These are phyloP conservation scores for Hirsutella minnesotensis DNA, from an alignment of 2,329 filamentous ascomycete genomes.

Conservation along the genomic window DNA sequence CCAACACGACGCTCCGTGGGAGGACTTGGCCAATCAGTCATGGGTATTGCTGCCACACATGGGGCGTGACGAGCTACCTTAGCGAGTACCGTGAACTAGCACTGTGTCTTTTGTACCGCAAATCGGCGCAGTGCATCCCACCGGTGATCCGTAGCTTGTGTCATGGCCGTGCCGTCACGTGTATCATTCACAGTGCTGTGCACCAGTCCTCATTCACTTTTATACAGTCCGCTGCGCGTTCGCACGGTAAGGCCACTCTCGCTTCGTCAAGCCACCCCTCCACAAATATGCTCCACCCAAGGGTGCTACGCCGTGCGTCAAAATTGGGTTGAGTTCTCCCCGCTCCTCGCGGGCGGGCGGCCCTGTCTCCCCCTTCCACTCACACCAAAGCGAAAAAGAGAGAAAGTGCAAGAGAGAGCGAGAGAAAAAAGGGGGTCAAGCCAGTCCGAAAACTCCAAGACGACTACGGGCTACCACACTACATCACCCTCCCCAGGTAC, in stretches of 20 bases:
- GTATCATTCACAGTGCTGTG: neutral
- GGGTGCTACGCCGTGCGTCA: constrained; percentile 1
- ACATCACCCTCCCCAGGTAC: constrained; percentile 12
- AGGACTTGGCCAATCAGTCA: neutral
- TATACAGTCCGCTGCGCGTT: neutral
- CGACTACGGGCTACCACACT: constrained; percentile 1
- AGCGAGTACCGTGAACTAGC: too few relatives aligned
- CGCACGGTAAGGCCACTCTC: neutral
- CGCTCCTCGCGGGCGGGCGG: neutral
- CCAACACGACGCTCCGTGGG: neutral
- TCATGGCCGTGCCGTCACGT: neutral
- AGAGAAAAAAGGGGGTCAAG: constrained; percentile 11
- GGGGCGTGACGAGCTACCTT: neutral
- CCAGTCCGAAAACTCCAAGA: constrained; percentile 26
- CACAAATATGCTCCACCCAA: neutral
- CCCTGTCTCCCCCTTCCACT: constrained; percentile 14
- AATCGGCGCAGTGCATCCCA: neutral
- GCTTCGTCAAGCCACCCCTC: constrained; percentile 4
- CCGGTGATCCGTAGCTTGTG: neutral
- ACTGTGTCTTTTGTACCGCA: too few relatives aligned
- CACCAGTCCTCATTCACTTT: too few relatives aligned
- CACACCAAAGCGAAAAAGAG: constrained; percentile 19
- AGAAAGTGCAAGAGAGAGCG: neutral
- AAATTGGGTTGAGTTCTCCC: constrained; percentile 1
- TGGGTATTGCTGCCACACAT: neutral